A percentile compares a stretch with the other conserved stretches of the same genome.
Conservation (phyloP, 352 stramenopile genomes). For the Phytophthora sansomeana region DNA sequence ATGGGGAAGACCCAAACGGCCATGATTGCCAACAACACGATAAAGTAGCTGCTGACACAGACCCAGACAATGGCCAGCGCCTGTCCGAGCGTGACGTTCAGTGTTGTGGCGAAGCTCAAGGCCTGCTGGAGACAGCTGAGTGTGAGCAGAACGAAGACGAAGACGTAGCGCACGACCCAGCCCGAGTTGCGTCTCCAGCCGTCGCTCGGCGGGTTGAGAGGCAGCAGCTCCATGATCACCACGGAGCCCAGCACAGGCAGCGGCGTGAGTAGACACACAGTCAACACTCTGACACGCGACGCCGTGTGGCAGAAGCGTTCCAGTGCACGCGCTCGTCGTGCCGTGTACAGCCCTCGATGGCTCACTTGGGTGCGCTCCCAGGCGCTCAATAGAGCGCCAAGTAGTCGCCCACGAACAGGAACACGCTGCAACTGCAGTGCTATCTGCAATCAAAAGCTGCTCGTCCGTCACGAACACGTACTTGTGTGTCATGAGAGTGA, state of each 20-base stretch:
- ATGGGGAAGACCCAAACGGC: constrained; percentile 33
- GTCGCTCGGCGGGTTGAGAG: constrained; percentile 14
- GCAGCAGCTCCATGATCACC: constrained; percentile 18
- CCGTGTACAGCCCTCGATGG: constrained; percentile 17
- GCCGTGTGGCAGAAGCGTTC: constrained; percentile 19
- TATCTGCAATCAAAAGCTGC: too few relatives aligned
- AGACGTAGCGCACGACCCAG: constrained; percentile 20
- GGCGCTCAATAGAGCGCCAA: neutral
- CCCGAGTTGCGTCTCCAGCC: constrained; percentile 24
- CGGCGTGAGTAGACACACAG: constrained; percentile 24
- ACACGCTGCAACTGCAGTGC: neutral
- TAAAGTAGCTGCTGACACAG: constrained; percentile 28
- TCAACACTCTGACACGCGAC: constrained; percentile 12
- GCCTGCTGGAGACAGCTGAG: constrained; percentile 24
- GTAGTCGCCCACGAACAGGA: neutral
- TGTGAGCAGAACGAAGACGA: constrained; percentile 22
- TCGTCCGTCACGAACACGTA: too few relatives aligned
- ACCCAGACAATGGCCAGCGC: constrained; percentile 23
- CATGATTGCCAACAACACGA: constrained; percentile 28
- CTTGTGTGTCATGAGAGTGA: neutral
- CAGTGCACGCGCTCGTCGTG: constrained; percentile 9
- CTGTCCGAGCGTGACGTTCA: constrained; percentile 26
- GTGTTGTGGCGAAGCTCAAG: constrained; percentile 10
- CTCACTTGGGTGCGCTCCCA: constrained; percentile 20
- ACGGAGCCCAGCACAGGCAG: constrained; percentile 15